Evolutionary conservation across 2,329 filamentous ascomycete genomes (phyloP).

Genomic region (Trematosphaeria pertusa): DNA sequence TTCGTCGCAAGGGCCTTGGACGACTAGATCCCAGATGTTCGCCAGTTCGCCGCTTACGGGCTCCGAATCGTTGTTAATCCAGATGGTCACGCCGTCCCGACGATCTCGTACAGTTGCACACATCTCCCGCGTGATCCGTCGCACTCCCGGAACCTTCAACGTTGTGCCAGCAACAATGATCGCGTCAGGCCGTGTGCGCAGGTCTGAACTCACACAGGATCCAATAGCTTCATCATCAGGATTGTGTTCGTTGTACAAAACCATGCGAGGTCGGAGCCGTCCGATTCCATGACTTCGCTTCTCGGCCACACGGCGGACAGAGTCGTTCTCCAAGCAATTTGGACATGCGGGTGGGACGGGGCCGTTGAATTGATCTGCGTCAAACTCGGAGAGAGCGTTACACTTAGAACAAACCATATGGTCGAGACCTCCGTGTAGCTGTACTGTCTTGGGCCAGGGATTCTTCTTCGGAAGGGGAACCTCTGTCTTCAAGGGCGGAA

Average conservation of each 20-base stretch:
- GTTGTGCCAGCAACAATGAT: slow-evolving; percentile 95
- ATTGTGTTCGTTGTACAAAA: slow-evolving; percentile 96
- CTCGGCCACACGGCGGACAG: slow-evolving; percentile 77
- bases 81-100: slow-evolving; percentile 84
- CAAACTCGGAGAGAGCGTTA: slow-evolving; percentile 75
- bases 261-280: slow-evolving; percentile 86
- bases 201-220: slow-evolving; percentile 83
- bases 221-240: slow-evolving; percentile 97
- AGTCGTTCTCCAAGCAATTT: slow-evolving; percentile 76
- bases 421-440: slow-evolving; percentile 89
- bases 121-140: slow-evolving; percentile 88
- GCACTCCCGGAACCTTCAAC: slow-evolving; percentile 91
- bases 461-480: slow-evolving; percentile 84
- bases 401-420: slow-evolving; percentile 99
- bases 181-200: slow-evolving; percentile 85
- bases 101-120: slow-evolving; percentile 84
- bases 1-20: slow-evolving; percentile 86
- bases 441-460: slow-evolving; percentile 92
- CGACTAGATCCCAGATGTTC: slow-evolving; percentile 90
- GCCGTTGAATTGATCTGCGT: slow-evolving; percentile 81
- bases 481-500: slow-evolving; percentile 79
- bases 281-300: slow-evolving; percentile 95
- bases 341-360: slow-evolving; percentile 82
- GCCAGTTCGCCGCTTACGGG: slow-evolving; percentile 85
- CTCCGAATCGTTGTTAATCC: slow-evolving; percentile 90